Evolutionary conservation across 163 green algal species (phyloP), one percentile per base, ranked within the genome.

Genomic region (Picocystis sp.): DNA sequence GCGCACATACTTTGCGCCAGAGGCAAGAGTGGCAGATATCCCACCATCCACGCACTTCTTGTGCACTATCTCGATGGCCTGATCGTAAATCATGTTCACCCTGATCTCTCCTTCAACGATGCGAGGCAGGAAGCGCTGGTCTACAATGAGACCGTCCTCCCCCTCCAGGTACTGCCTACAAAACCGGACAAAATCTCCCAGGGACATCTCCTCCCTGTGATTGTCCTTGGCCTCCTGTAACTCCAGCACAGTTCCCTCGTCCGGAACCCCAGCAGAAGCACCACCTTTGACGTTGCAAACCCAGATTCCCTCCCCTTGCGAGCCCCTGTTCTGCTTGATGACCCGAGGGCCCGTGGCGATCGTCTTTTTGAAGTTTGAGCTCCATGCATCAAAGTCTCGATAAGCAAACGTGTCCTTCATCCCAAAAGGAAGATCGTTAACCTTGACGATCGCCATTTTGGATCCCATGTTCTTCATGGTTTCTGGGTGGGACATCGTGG

Each of bases 291-390:
- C 22, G 38, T 63, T 66, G 29, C 35, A 35, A 34, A 69, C 41
- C 61, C 61, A 69, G 50, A 69, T 63, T 38, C 61, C 61, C 55
- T 63, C 55, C 33, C 61, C 61, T 15, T 47, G 22, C 25, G 41
- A 56, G 33, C 61, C 61, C 14, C 61, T 50, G 56, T 69, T 69
- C 49, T 69, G 61, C 50, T 69, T 69, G 13, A 69, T 22, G 14
- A 69, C 61, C 14, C 61, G 49, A 14, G 49, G 29, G 15, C 50
- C 43, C 3, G 48, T 51, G 21, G 48, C 50, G 8, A 63, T 34
- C 22, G 34, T 60, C 35, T 61, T 64, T 5, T 25, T 35, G 49
- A 69, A 69, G 22, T 33, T 51, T 45, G 24, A 46, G 22, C 55
- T 49, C 33, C 62, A 56, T 45, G 45, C 47, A 17, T 45, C n/a